Conservation (phyloP, 495 filamentous ascomycete species). For the Penicillium verhagenii region DNA sequence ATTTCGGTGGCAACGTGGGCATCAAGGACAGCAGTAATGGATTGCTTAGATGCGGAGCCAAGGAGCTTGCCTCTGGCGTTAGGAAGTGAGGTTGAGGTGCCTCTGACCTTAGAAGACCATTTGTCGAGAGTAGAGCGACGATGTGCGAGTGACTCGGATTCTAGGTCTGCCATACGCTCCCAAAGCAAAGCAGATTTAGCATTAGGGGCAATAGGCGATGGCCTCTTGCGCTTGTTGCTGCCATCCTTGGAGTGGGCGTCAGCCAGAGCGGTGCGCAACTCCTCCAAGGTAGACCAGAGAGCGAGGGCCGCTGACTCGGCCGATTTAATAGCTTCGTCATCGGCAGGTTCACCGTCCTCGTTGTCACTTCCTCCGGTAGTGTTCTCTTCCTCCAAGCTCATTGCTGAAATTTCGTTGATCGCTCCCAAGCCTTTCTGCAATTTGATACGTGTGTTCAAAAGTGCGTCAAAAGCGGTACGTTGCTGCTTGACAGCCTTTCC, state of each 20-base stretch:
- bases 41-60: constrained; percentile 48
- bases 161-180: constrained; percentile 68
- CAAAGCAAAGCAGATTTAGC: constrained; percentile 62
- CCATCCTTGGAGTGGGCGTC: constrained; percentile 45
- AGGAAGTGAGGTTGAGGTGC: constrained; percentile 36
- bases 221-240: constrained; percentile 60
- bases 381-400: no score
- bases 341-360: constrained; percentile 29
- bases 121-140: constrained; percentile 47
- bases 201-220: constrained; percentile 42
- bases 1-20: constrained; percentile 67
- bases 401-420: constrained; percentile 67
- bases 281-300: constrained; percentile 81
- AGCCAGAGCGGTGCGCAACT: constrained; percentile 61
- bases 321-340: constrained; percentile 57
- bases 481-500: constrained; percentile 82
- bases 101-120: constrained; percentile 53
- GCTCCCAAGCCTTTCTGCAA: constrained; percentile 86
- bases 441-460: constrained; percentile 84
- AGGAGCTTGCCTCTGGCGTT: constrained; percentile 47
- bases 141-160: constrained; percentile 47
- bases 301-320: constrained; percentile 87
- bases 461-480: constrained; percentile 76
- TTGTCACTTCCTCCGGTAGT: no score
- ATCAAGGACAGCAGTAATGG: constrained; percentile 69